These are phyloP conservation scores for sorghum (Sorghum bicolor) DNA, from an alignment of 176 grass and related monocot genomes.

Conservation along the genomic window DNA sequence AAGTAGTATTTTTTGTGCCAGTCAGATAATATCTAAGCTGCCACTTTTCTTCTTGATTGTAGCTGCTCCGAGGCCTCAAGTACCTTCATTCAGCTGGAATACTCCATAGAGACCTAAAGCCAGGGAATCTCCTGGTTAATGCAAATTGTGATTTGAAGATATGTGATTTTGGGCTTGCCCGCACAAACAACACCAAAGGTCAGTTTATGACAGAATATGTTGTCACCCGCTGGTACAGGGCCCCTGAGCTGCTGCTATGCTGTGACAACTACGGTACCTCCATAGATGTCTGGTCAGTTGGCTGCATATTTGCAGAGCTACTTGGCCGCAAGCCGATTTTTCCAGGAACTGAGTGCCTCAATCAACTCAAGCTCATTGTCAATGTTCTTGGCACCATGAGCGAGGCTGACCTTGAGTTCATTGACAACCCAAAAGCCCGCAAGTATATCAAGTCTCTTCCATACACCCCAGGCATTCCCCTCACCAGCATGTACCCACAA, in stretches of 20 bases:
- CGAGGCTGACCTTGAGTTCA: slow-evolving; percentile 48
- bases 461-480: slow-evolving; percentile 42
- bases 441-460: slow-evolving; percentile 57
- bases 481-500: slow-evolving; percentile 35
- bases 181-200: slow-evolving; percentile 52
- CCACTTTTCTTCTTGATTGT: slow-evolving; percentile 11
- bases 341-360: slow-evolving; percentile 52
- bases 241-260: slow-evolving; percentile 54
- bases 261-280: slow-evolving; percentile 54
- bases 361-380: slow-evolving; percentile 56
- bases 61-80: slow-evolving; percentile 55
- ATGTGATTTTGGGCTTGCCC: slow-evolving; percentile 58
- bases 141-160: slow-evolving; percentile 68
- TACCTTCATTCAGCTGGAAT: slow-evolving; percentile 60
- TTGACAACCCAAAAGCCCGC: slow-evolving; percentile 51
- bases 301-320: slow-evolving; percentile 64
- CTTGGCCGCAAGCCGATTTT: slow-evolving; percentile 63
- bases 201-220: slow-evolving; percentile 72
- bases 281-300: slow-evolving; percentile 61
- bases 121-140: slow-evolving; percentile 58
- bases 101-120: slow-evolving; percentile 63
- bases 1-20: neutral
- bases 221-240: slow-evolving; percentile 55
- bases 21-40: slow-evolving; percentile 4
- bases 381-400: slow-evolving; percentile 57